Evolutionary conservation across 2,329 filamentous ascomycete genomes (phyloP).

Genomic region (Cytospora mali): DNA sequence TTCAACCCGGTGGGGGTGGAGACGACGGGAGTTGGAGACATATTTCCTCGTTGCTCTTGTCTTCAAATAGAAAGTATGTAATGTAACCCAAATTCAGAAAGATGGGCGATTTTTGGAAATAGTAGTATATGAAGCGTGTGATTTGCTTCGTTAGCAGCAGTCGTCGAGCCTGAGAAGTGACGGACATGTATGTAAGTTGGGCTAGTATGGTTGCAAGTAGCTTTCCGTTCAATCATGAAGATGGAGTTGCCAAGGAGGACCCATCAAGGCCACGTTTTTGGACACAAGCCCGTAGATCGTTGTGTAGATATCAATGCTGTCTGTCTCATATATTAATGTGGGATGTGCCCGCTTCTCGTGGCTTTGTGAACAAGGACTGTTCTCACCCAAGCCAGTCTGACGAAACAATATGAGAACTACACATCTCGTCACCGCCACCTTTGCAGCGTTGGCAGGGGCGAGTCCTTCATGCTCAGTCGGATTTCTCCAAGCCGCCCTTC

Average conservation of each 20-base stretch:
- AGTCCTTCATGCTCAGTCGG: constrained; percentile 14
- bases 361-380: not conserved
- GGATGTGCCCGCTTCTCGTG: not conserved
- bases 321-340: not conserved
- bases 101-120: not conserved
- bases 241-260: not conserved
- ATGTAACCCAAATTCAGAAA: not conserved
- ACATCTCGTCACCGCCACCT: not conserved
- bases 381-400: not conserved
- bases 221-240: not conserved
- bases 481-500: constrained; percentile 33
- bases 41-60: no score
- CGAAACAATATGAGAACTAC: not conserved
- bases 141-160: not conserved
- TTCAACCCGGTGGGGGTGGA: not conserved
- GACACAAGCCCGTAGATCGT: not conserved
- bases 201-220: not conserved
- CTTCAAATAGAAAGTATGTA: not conserved
- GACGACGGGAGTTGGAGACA: not conserved
- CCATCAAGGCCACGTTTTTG: not conserved
- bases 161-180: not conserved
- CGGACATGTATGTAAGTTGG: not conserved
- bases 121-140: not conserved
- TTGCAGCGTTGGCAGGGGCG: not conserved
- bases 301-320: not conserved